A percentile compares a stretch with the other conserved stretches of the same genome.
Conservation (phyloP, 176 grass and related monocot species). For the Dactylis glomerata region DNA sequence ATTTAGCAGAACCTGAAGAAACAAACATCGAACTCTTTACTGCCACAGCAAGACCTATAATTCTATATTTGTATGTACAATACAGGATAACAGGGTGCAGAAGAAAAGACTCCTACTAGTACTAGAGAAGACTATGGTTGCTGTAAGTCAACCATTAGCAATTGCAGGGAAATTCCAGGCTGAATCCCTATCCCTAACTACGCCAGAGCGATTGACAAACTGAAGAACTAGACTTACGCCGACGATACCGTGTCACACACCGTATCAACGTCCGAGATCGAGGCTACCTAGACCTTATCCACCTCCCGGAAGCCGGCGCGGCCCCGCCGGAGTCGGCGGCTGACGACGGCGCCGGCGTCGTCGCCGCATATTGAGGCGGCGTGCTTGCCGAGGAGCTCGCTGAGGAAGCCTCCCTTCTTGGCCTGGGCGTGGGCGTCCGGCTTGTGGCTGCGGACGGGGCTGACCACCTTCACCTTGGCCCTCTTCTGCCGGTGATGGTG, state of each 20-base stretch:
- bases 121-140: too few relatives aligned
- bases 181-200: not conserved
- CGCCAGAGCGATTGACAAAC: not conserved
- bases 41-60: too few relatives aligned
- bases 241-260: not conserved
- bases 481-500: not conserved
- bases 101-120: too few relatives aligned
- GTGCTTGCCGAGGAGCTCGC: conserved; percentile 40
- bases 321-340: not conserved
- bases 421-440: not conserved
- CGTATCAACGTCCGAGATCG: not conserved
- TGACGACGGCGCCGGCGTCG: not conserved
- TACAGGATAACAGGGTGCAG: too few relatives aligned
- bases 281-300: conserved; percentile 23
- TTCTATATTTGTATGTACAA: too few relatives aligned
- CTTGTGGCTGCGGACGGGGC: not conserved
- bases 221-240: conserved; percentile 3
- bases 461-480: not conserved
- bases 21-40: too few relatives aligned
- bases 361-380: conserved; percentile 43
- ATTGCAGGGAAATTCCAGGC: too few relatives aligned
- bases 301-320: conserved; percentile 29
- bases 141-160: not conserved
- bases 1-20: too few relatives aligned
- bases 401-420: conserved; percentile 18